Conservation (phyloP, 768 basidiomycete genomes). For the Xerocomellus intermedius region DNA sequence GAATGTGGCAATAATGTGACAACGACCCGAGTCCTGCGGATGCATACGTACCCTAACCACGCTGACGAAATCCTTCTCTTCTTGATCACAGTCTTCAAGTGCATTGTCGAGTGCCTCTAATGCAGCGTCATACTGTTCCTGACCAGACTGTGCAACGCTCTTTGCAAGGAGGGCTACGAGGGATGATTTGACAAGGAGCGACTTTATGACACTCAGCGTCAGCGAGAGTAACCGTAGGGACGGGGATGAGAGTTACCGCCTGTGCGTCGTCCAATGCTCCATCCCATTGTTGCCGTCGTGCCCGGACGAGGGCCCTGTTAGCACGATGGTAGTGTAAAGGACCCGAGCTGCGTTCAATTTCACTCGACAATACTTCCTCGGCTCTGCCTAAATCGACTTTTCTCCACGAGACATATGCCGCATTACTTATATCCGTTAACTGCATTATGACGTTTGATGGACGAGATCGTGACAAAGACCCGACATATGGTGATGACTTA, state of each 20-base stretch:
- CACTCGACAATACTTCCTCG: conserved; percentile 15
- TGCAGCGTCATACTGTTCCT: not conserved
- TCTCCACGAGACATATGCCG: conserved; percentile 11
- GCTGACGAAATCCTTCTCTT: conserved; percentile 6
- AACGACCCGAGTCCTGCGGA: not conserved
- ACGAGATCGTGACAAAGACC: conserved; percentile 1
- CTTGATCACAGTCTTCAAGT: not conserved
- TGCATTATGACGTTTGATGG: not conserved
- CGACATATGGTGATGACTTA: not conserved
- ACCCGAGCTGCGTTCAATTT: conserved; percentile 1
- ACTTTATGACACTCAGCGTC: conserved; percentile 2
- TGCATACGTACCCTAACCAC: conserved; percentile 11
- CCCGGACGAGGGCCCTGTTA: conserved; percentile 16
- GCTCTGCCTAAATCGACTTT: conserved; percentile 1
- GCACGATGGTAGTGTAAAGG: conserved; percentile 1
- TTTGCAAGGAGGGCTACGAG: conserved; percentile 10
- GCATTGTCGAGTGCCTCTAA: not conserved
- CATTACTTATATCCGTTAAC: conserved; percentile 14
- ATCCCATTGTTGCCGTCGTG: conserved; percentile 6
- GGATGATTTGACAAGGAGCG: conserved; percentile 2
- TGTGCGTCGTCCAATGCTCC: conserved; percentile 14
- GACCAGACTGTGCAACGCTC: not conserved
- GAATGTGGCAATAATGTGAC: not conserved
- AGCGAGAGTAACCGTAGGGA: not conserved
- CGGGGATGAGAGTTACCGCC: not conserved